These are phyloP conservation scores for Cyamopsis tetragonoloba DNA, from an alignment of 306 rosid species.

Conservation along the genomic window DNA sequence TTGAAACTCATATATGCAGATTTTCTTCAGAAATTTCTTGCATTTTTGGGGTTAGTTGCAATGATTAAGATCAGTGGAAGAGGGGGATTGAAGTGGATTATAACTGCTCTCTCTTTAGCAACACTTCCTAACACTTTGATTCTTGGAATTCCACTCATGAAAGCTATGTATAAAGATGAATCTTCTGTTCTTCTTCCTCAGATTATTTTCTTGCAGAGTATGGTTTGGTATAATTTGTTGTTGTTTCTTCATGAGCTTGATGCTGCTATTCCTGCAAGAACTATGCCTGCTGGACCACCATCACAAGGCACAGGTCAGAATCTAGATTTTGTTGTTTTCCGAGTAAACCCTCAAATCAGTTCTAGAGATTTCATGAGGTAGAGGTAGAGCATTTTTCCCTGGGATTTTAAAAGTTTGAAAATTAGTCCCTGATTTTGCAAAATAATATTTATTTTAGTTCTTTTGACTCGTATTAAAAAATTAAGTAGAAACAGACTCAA, in stretches of 20 bases:
- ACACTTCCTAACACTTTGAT: slow-evolving; percentile 92
- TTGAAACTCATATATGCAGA: slow-evolving; percentile 65
- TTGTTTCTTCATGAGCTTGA: slow-evolving; percentile 76
- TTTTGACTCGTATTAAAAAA: no score
- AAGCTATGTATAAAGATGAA: slow-evolving; percentile 80
- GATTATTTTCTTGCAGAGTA: slow-evolving; percentile 83
- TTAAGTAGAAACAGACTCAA: no score
- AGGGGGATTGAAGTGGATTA: slow-evolving; percentile 63
- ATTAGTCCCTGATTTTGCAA: no score
- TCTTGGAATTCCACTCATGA: slow-evolving; percentile 83
- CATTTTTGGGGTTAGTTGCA: slow-evolving; percentile 42
- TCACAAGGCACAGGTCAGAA: slow-evolving; percentile 60
- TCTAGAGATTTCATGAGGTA: no score
- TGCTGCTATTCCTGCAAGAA: slow-evolving; percentile 52
- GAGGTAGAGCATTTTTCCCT: no score
- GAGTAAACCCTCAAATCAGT: no score
- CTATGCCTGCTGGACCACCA: slow-evolving; percentile 51
- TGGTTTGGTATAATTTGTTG: slow-evolving; percentile 77
- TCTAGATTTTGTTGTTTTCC: slow-evolving; percentile 17
- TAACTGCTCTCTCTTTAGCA: slow-evolving; percentile 79
- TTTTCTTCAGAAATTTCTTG: slow-evolving; percentile 61
- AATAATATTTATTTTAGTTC: no score
- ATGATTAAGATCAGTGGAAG: slow-evolving; percentile 47
- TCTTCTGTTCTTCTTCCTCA: slow-evolving; percentile 58
- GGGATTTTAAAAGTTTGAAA: no score